Percentiles rank a stretch among this genome's conserved stretches.
Evolutionary conservation across 768 basidiomycete genomes (phyloP).

Genomic region (Pisolithus sp.): DNA sequence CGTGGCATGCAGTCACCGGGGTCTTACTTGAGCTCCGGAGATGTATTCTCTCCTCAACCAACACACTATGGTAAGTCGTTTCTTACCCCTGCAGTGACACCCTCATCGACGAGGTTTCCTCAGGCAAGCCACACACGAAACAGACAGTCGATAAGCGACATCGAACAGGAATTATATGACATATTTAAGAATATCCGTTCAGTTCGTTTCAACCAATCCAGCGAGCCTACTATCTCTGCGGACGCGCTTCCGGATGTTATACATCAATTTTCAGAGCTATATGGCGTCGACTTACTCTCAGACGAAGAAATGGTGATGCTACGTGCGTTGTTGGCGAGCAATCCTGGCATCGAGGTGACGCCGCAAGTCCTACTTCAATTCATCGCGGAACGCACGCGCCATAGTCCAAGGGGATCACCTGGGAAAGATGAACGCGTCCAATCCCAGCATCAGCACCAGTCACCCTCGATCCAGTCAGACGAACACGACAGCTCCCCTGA

Average conservation of each 20-base stretch:
- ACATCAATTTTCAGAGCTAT: constrained; percentile 52
- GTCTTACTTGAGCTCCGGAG: background rate
- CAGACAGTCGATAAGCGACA: constrained; percentile 65
- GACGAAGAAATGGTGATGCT: constrained; percentile 58
- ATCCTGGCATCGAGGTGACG: constrained; percentile 62
- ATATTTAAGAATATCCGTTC: constrained; percentile 64
- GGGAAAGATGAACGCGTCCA: constrained; percentile 12
- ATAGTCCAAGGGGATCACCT: constrained; percentile 25
- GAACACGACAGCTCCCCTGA: background rate
- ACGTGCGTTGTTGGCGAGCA: constrained; percentile 46
- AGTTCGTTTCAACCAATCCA: constrained; percentile 49
- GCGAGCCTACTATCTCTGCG: constrained; percentile 63
- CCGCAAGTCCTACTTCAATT: constrained; percentile 59
- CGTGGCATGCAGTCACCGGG: constrained; percentile 3
- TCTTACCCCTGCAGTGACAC: constrained; percentile 5
- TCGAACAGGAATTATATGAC: constrained; percentile 60
- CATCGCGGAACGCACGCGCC: constrained; percentile 55
- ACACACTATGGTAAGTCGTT: constrained; percentile 20
- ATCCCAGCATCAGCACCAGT: constrained; percentile 25
- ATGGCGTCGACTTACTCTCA: constrained; percentile 58
- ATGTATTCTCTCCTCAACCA: background rate
- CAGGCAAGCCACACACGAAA: constrained; percentile 46
- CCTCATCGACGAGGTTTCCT: background rate
- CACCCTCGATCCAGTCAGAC: constrained; percentile 18
- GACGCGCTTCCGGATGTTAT: constrained; percentile 68